These are phyloP conservation scores for Neurospora hispaniola DNA, from an alignment of 495 filamentous ascomycete species.

Conservation along the genomic window DNA sequence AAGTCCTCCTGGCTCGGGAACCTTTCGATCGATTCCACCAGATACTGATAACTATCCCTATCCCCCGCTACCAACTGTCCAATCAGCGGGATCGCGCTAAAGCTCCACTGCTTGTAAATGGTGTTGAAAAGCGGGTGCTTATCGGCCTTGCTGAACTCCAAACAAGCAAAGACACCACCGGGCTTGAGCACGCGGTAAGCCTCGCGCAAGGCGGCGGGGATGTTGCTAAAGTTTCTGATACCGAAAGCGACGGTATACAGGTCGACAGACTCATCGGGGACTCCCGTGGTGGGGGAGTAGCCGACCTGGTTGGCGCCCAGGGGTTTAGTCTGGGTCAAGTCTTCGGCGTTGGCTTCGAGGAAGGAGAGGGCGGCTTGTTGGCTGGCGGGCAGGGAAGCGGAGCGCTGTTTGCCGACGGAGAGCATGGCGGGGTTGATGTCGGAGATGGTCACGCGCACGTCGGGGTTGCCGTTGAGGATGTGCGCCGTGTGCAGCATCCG, in stretches of 20 bases:
- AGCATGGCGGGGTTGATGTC: constrained; percentile 97
- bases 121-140: constrained; percentile 59
- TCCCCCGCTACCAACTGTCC: constrained; percentile 93
- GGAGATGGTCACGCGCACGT: constrained; percentile 73
- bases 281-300: constrained; percentile 19
- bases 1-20: constrained; percentile 84
- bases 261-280: constrained; percentile 59
- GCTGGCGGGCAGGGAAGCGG: constrained; percentile 32
- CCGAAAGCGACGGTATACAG: constrained; percentile 97
- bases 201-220: constrained; percentile 65
- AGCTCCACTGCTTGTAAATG: constrained; percentile 95
- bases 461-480: constrained; percentile 65
- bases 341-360: constrained; percentile 84
- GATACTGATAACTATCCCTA: constrained; percentile 92
- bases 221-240: constrained; percentile 91
- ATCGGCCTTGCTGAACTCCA: constrained; percentile 85
- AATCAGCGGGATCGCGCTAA: constrained; percentile 85
- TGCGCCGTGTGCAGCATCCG: constrained; percentile 87
- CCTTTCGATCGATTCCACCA: constrained; percentile 93
- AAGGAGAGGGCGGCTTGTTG: constrained; percentile 52
- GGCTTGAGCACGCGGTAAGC: constrained; percentile 85
- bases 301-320: neutral
- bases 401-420: constrained; percentile 71
- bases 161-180: constrained; percentile 90
- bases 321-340: constrained; percentile 33